Base-by-base conservation (phyloP, 148 eudicot genomes). In the Simmondsia chinensis region DNA sequence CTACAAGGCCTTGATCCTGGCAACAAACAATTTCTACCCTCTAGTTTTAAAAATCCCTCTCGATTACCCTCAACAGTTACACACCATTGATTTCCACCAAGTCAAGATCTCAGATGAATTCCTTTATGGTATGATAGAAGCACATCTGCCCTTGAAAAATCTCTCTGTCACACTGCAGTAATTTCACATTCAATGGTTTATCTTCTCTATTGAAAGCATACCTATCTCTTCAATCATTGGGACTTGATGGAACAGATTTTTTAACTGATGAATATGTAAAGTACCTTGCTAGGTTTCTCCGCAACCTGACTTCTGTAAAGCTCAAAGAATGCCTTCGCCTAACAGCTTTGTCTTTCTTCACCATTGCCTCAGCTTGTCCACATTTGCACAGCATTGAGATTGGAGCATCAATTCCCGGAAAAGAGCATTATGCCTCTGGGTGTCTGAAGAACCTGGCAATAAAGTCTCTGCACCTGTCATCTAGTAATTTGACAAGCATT, bases 231-330 rank as follows among this genome's bases (percentile, higher is more conserved):
- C 7, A 40, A 9, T 40, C 44, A 1, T 40, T 40, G 2, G 9
- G 13, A 13, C 27, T 40, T 2, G 22, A 15, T 19, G 27, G 8
- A 0, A 40, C 14, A 2, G 44, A 40, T 20, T 16, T 21, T 19
- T 27, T 40, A 13, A 40, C 27, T 19, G 44, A 40, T 40, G 25
- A 40, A 40, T 40, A 24, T 21, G 44, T 40, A 7, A 40, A 7
- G 11, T 2, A 20, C 11, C 10, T 40, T 1, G 20, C 26, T 10
- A 24, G n/a, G 27, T 40, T 40, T 11, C 13, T 40, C 6, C 4
- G 24, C 27, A 40, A 40, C 1, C 13, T 40, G 7, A 21, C 1
- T 27, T 20, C 44, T 0, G 22, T 40, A 21, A 20, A 40, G 5
- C 26, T 40, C 44, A 21, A 20, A 6, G 20, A 3, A 9, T 40